Base-by-base conservation (phyloP, 225 moss, liverwort and hornwort genomes). In the Pleurozium schreberi region DNA sequence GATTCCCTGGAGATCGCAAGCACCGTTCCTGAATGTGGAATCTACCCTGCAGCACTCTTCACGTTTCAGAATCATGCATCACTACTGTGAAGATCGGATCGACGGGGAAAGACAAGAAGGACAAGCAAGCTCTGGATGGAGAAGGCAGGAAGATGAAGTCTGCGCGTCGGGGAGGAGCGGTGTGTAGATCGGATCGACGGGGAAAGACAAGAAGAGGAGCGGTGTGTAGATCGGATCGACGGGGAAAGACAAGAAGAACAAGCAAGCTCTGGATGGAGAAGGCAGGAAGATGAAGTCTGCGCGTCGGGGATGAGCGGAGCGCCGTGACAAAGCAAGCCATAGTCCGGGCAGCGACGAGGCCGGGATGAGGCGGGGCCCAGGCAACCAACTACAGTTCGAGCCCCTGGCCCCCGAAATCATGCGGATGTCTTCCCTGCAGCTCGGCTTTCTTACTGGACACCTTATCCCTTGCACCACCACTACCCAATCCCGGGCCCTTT, bases 391-490 rank as follows among this genome's bases (percentile, higher is more conserved):
- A 18, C 33, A 25, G 25, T 31, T 7, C 63, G 30, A 27, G 58
- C 58, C 58, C 18, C 40, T 28, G 80, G 28, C 58, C 18, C 40
- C 28, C 80, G 27, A 59, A 58, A 80, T 80, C 58, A 80, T 59
- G 11, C 40, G 59, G 80, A 80, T 59, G 80, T 58, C 80, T 59
- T 50, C 28, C 61, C 69, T 60, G 67, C 34, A 66, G 18, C 19
- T 57, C 43, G 27, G 22, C 10, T 80, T 55, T 65, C 63, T 43
- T 47, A 88, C 38, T 73, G 88, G 90, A n/a, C 49, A 55, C 84
- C 92, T 92, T 92, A 92, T 92, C 92, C 84, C 82, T 40, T 57
- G 81, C 19, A 49, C 57, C 63, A 75, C 64, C 84, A 81, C 17
- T 75, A 80, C 61, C 62, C 81, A 83, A 83, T 83, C 83, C 83